phyloP scores from a whole-genome alignment of 441 rosid species.

The Populus hybrid region DNA sequence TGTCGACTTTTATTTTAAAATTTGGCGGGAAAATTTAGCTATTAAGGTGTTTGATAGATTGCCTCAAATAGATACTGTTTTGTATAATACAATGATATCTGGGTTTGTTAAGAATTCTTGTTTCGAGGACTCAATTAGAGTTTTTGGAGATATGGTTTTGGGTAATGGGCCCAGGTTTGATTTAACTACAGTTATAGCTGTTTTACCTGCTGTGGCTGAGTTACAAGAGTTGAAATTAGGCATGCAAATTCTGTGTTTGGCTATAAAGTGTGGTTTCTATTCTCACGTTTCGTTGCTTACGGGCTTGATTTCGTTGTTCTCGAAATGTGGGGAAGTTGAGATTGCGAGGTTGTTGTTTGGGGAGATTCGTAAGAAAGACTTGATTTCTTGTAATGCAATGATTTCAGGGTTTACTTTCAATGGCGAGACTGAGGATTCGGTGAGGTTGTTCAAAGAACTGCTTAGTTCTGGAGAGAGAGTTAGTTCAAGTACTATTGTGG shows the following conservation, averaged over 20 bases:
- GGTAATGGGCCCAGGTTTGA: conserved; percentile 37
- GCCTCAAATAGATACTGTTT: conserved; percentile 54
- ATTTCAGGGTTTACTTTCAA: conserved; percentile 62
- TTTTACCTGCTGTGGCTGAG: conserved; percentile 73
- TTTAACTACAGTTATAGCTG: conserved; percentile 46
- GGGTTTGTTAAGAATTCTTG: conserved; percentile 48
- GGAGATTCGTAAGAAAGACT: conserved; percentile 50
- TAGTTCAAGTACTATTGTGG: conserved; percentile 58
- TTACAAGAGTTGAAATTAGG: conserved; percentile 58
- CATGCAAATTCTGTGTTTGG: conserved; percentile 55
- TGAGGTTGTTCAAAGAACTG: conserved; percentile 47
- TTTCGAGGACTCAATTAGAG: conserved; percentile 42
- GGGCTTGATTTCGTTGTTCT: conserved; percentile 56
- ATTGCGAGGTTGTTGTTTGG: conserved; percentile 42
- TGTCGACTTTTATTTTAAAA: conserved; percentile 50
- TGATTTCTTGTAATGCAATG: conserved; percentile 77
- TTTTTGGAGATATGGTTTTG: conserved; percentile 48
- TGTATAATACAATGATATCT: conserved; percentile 68
- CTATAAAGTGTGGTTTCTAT: conserved; percentile 46
- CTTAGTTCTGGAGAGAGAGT: conserved; percentile 42
- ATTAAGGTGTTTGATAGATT: conserved; percentile 58
- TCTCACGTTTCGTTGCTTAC: conserved; percentile 55
- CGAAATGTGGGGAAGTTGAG: conserved; percentile 52
- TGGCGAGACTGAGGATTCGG: conserved; percentile 44
- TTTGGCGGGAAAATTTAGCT: conserved; percentile 37